phyloP scores from a whole-genome alignment of 352 stramenopile genomes.

The Phytopythium litorale region DNA sequence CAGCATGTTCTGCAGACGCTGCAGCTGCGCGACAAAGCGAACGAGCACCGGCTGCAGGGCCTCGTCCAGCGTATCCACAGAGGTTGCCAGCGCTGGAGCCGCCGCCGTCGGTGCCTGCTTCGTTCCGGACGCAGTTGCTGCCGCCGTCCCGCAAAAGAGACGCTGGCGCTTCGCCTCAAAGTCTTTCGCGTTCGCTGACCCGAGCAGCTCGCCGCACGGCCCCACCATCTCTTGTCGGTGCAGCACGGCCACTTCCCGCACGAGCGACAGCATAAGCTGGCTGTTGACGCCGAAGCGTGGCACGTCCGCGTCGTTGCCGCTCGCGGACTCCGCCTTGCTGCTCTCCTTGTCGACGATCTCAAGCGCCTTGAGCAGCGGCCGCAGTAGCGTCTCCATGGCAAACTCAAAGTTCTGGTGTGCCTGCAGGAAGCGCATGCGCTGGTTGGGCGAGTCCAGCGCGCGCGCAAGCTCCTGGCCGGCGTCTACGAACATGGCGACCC shows the following conservation, averaged over 20 bases:
- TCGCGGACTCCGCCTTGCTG: not conserved
- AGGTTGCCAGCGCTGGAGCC: not conserved
- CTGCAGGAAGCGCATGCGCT: conserved; percentile 54
- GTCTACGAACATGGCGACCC: conserved; percentile 66
- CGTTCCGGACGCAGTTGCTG: conserved; percentile 5
- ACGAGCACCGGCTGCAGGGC: conserved; percentile 15
- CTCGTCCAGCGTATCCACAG: not conserved
- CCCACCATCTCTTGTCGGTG: conserved; percentile 26
- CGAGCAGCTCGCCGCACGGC: conserved; percentile 36
- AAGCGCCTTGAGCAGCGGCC: conserved; percentile 51
- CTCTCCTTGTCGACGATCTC: conserved; percentile 44
- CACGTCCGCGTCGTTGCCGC: conserved; percentile 1
- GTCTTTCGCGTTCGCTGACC: conserved; percentile 30
- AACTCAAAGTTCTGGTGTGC: conserved; percentile 66
- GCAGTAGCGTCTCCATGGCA: conserved; percentile 57
- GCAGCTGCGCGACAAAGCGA: conserved; percentile 23
- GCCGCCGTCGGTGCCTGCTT: not conserved
- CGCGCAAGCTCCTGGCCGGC: conserved; percentile 43
- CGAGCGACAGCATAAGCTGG: conserved; percentile 28
- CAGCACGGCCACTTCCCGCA: conserved; percentile 39
- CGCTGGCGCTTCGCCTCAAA: conserved; percentile 49
- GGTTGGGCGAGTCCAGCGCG: conserved; percentile 22
- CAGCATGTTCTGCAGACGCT: conserved; percentile 29
- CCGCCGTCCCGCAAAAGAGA: conserved; percentile 29
- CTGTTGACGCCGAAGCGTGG: conserved; percentile 40